phyloP scores from a whole-genome alignment of 306 rosid species.

The Trifolium subterraneum region DNA sequence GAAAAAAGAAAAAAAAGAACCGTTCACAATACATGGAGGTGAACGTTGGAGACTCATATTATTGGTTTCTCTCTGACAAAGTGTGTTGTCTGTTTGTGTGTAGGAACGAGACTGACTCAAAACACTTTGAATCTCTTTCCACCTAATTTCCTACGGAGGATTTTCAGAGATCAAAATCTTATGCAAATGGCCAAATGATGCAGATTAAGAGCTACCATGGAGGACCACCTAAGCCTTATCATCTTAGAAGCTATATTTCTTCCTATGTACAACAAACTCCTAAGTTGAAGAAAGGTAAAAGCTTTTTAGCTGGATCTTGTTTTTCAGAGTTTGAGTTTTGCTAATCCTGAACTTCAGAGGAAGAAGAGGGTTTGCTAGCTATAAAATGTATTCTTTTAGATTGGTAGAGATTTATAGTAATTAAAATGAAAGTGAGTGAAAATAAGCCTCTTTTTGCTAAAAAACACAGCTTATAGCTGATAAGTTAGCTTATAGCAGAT shows the following conservation, averaged over 20 bases:
- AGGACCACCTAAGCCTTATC: constrained; percentile 61
- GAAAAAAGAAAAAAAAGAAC: too few relatives aligned
- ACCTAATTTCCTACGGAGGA: constrained; percentile 63
- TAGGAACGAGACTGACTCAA: too few relatives aligned
- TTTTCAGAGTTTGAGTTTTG: constrained; percentile 55
- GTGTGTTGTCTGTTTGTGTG: too few relatives aligned
- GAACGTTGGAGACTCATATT: too few relatives aligned
- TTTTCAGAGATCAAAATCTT: constrained; percentile 60
- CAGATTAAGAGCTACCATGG: constrained; percentile 72
- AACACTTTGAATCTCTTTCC: constrained; percentile 1
- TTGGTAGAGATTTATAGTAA: too few relatives aligned
- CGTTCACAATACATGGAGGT: too few relatives aligned
- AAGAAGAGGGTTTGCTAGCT: constrained; percentile 86
- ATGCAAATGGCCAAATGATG: constrained; percentile 61
- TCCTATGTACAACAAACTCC: constrained; percentile 63
- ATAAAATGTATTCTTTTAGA: constrained; percentile 88
- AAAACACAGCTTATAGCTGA: too few relatives aligned
- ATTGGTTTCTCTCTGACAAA: too few relatives aligned
- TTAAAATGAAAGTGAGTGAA: too few relatives aligned
- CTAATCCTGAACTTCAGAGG: constrained; percentile 89
- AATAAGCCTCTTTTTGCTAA: too few relatives aligned
- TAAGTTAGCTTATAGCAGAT: too few relatives aligned
- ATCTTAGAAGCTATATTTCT: constrained; percentile 59
- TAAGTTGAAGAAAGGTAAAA: constrained; percentile 72
- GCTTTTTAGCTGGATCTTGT: constrained; percentile 56